These are phyloP conservation scores for Coemansia sp. DNA, from an alignment of 192 early-diverging fungal genomes.

Conservation along the genomic window DNA sequence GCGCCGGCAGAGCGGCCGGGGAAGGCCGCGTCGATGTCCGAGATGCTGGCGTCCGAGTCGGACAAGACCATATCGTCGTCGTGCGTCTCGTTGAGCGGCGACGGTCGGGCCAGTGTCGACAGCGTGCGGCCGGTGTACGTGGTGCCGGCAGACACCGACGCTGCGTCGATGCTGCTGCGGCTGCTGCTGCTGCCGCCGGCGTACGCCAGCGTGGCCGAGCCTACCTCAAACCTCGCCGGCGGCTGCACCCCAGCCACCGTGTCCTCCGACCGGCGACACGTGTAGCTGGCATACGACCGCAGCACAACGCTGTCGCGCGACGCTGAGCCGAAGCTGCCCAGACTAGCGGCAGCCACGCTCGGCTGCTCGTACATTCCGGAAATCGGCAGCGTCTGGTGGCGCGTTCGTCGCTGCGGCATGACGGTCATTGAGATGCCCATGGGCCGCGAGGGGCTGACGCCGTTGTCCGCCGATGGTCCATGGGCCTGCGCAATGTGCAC, in stretches of 20 bases:
- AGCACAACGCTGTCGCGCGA: conserved; percentile 20
- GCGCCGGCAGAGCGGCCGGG: conserved; percentile 22
- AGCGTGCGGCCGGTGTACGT: conserved; percentile 11
- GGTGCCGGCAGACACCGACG: conserved; percentile 18
- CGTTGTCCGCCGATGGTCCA: conserved; percentile 24
- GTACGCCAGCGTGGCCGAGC: conserved; percentile 30
- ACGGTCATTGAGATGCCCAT: conserved; percentile 5
- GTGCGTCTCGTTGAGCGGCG: not conserved
- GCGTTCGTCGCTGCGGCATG: conserved; percentile 6
- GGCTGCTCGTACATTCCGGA: conserved; percentile 6
- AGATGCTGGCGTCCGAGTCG: conserved; percentile 30
- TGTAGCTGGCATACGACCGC: conserved; percentile 19
- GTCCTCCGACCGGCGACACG: conserved; percentile 29
- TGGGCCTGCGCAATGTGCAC: conserved; percentile 20
- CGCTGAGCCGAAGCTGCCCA: conserved; percentile 1
- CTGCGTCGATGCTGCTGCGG: conserved; percentile 8
- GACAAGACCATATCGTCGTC: conserved; percentile 8
- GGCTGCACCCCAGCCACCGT: conserved; percentile 7
- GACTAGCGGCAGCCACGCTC: not conserved
- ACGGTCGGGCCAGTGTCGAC: conserved; percentile 3
- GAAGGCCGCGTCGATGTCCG: conserved; percentile 24
- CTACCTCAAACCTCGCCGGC: conserved; percentile 32
- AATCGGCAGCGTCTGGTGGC: conserved; percentile 4
- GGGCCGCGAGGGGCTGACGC: not conserved
- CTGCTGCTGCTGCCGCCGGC: conserved; percentile 1